Evolutionary conservation across 2,329 filamentous ascomycete genomes (phyloP), one percentile per base, ranked within the genome.

Genomic region (Ploettnerulaceae sp.): DNA sequence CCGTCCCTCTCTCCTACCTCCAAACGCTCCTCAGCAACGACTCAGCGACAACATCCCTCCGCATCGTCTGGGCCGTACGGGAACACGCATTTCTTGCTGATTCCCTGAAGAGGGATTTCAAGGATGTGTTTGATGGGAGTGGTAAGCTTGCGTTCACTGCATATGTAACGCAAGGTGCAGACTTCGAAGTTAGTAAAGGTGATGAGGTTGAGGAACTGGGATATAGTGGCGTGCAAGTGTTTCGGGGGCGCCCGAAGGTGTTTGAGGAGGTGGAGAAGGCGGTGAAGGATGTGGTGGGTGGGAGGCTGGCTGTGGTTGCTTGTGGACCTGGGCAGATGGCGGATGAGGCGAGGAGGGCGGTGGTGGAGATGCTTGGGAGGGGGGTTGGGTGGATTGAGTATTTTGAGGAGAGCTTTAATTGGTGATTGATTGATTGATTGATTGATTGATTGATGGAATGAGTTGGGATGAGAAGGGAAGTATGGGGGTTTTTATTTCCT

Each of bases 11-110:
- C 28, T 18, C 33, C 12, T 45, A 15, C 34, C 2, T 61, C 2
- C 58, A 61, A 35, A 53, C 53, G 32, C 60, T 54, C 34, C 34
- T 40, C 7, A 50, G 18, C 29, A 26, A 34, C 8, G n/a, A n/a
- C n/a, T n/a, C n/a, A n/a, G n/a, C n/a, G n/a, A n/a, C n/a, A n/a
- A n/a, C n/a, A n/a, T n/a, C n/a, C n/a, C n/a, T n/a, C n/a, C n/a
- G n/a, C n/a, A 29, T 39, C 8, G 15, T 39, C 9, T 39, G 36
- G 36, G 36, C 36, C 4, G 24, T 39, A 6, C 12, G 36, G 15
- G 36, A 39, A 18, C 4, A 4, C 15, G 25, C 4, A 7, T 39
- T 39, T 20, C 5, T 39, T 2, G 36, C 18, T 1, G 36, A 39
- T 5, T 11, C 21, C 12, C 2, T 39, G 0, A 7, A 12, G 8